Evolutionary conservation across 2,329 filamentous ascomycete species (phyloP).

Genomic region (Clonostachys rhizophaga): DNA sequence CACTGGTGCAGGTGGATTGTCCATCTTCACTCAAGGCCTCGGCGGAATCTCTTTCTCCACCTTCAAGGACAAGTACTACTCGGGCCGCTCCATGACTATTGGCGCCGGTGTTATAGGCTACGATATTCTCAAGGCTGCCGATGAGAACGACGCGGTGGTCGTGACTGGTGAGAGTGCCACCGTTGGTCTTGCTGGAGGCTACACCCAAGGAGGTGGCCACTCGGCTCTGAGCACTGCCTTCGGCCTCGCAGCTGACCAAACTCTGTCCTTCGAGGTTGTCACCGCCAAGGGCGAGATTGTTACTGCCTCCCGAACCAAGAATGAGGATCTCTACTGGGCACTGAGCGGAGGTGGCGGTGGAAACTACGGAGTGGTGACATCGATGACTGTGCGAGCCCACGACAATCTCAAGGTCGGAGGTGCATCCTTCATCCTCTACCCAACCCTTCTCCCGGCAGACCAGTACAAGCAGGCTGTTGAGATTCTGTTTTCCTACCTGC

Average conservation of each 20-base stretch:
- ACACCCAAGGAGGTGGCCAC: conserved; percentile 55
- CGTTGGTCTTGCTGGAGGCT: conserved; percentile 59
- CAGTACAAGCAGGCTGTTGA: not conserved
- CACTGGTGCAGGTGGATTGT: conserved; percentile 25
- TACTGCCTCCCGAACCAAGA: conserved; percentile 30
- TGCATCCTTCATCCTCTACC: conserved; percentile 5
- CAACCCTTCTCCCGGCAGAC: not conserved
- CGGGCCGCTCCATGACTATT: conserved; percentile 45
- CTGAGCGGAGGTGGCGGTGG: conserved; percentile 49
- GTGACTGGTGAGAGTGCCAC: conserved; percentile 51
- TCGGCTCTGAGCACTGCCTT: conserved; percentile 42
- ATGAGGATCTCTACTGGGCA: conserved; percentile 59
- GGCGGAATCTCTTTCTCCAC: conserved; percentile 33
- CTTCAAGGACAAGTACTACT: conserved; percentile 37
- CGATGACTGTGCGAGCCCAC: conserved; percentile 48
- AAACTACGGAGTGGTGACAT: conserved; percentile 47
- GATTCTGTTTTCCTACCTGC: conserved; percentile 11
- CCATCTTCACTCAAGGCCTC: conserved; percentile 34
- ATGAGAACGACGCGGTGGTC: conserved; percentile 37
- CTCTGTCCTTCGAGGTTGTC: conserved; percentile 49
- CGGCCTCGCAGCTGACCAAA: conserved; percentile 55
- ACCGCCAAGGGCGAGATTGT: conserved; percentile 41
- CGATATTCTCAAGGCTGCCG: conserved; percentile 40
- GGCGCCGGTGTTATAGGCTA: conserved; percentile 48
- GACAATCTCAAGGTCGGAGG: conserved; percentile 34